Evolutionary conservation across 108 stramenopile species (phyloP), one percentile per base, ranked within the genome.

Genomic region (Parmales sp.): DNA sequence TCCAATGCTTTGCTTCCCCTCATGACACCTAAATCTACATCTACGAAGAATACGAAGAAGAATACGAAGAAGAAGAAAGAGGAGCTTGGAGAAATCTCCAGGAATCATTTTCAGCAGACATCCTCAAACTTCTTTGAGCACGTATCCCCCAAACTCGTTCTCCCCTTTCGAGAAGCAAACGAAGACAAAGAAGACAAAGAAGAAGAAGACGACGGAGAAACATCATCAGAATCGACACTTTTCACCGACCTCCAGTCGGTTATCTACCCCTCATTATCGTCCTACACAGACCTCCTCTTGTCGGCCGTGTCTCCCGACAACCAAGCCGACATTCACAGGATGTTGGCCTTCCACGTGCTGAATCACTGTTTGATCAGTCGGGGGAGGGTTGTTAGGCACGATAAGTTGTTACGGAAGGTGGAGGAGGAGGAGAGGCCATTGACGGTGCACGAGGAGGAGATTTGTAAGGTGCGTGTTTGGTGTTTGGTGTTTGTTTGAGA

Each of bases 341-440:
- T 90, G 0, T 63, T 83, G 13, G 25, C 71, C 16, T 51, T 91
- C 71, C 90, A 91, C 69, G 71, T 86, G 8, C 68, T 89, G 34
- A 86, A 91, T 67, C 90, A 91, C 65, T 83, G 88, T 3, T 67
- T 86, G 67, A 88, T 86, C 1, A 76, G 80, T 8, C 71, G 84
- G 50, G 70, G 74, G 19, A 64, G 86, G 8, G 76, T 91, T 29
- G 80, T 84, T 51, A 67, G 78, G 45, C 80, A 89, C 67, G n/a
- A n/a, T n/a, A n/a, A n/a, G n/a, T n/a, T 20, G 2, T 63, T 31
- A 20, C 31, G 4, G 5, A 72, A 73, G 8, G 29, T 64, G 20
- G 75, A 73, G 49, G 44, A 51, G 9, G 22, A 70, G 45, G 72
- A 71, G n/a, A 66, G 71, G 78, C 45, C 54, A 72, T 20, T 34